A percentile compares a stretch with the other conserved stretches of the same genome.
These are phyloP conservation scores for Saturnispora saitoi DNA, from an alignment of 805 yeast species.

Conservation along the genomic window DNA sequence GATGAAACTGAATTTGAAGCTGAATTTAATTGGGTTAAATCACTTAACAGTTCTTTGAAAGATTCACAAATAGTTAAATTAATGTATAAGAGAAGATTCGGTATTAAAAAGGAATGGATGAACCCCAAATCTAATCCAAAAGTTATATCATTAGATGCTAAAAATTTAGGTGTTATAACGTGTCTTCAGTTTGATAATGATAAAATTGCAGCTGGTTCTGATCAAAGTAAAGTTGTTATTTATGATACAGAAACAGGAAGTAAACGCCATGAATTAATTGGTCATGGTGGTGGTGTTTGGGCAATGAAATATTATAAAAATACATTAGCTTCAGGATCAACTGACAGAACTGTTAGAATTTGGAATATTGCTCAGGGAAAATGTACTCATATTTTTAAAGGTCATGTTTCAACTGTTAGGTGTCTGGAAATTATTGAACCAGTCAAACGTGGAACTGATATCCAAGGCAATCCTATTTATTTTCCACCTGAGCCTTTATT, in stretches of 20 bases:
- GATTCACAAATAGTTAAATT: constrained; percentile 18
- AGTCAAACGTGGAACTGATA: constrained; percentile 50
- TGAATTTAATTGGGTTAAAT: constrained; percentile 17
- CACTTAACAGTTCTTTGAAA: constrained; percentile 9
- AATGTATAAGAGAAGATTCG: constrained; percentile 50
- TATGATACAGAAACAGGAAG: constrained; percentile 71
- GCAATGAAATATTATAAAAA: constrained; percentile 81
- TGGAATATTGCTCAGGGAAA: constrained; percentile 83
- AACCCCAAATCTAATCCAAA: constrained; percentile 61
- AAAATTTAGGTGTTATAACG: constrained; percentile 70
- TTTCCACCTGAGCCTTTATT: constrained; percentile 62
- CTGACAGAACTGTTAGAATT: constrained; percentile 87
- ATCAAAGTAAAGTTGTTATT: constrained; percentile 72
- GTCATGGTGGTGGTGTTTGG: constrained; percentile 99
- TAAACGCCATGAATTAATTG: constrained; percentile 52
- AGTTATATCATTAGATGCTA: constrained; percentile 61
- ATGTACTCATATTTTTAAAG: constrained; percentile 86
- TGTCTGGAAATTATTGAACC: constrained; percentile 80
- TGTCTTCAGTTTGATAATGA: constrained; percentile 91
- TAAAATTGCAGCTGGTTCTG: constrained; percentile 86
- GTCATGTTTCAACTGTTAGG: constrained; percentile 89
- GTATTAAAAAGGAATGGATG: constrained; percentile 72
- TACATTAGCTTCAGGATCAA: constrained; percentile 86
- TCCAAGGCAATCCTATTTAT: constrained; percentile 45
- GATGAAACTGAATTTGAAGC: constrained; percentile 35